These are phyloP conservation scores for Alisma plantagoaquatica DNA, from an alignment of 106 monocot genomes.

Conservation along the genomic window DNA sequence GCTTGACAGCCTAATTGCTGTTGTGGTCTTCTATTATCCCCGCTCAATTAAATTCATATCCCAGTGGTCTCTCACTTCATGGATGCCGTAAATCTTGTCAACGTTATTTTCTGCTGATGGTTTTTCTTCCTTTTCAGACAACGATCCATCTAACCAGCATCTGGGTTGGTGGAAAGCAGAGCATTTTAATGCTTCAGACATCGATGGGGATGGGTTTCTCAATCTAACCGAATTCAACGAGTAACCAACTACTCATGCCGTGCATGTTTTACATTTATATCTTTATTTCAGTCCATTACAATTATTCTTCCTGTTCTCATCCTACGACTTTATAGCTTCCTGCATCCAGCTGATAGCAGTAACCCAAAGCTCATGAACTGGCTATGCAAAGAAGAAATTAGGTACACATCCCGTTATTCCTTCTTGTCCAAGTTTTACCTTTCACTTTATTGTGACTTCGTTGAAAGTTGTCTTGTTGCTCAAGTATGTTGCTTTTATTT, in stretches of 20 bases:
- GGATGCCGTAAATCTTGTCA: neutral
- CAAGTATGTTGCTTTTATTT: neutral
- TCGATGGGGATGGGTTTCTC: constrained; percentile 71
- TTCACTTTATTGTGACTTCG: too few species aligned
- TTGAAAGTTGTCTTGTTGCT: too few species aligned
- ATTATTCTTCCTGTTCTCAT: neutral
- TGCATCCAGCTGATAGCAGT: constrained; percentile 74
- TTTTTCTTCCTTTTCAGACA: constrained; percentile 3
- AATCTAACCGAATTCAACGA: constrained; percentile 91
- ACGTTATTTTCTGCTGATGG: neutral
- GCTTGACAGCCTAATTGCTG: too few species aligned
- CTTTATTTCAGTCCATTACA: neutral
- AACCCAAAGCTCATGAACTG: constrained; percentile 69
- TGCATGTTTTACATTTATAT: too few species aligned
- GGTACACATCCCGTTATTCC: constrained; percentile 23
- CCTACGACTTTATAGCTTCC: constrained; percentile 38
- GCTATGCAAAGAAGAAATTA: constrained; percentile 86
- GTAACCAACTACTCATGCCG: constrained; percentile 29
- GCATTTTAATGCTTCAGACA: constrained; percentile 90
- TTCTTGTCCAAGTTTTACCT: too few species aligned
- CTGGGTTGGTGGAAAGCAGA: constrained; percentile 80
- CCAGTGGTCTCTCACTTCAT: too few species aligned
- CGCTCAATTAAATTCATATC: too few species aligned
- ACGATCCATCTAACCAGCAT: constrained; percentile 19
- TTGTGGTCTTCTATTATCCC: too few species aligned